A percentile compares a stretch with the other conserved stretches of the same genome.
These are phyloP conservation scores for Telopea speciosissima DNA, from an alignment of 177 flowering plant genomes.

Conservation along the genomic window DNA sequence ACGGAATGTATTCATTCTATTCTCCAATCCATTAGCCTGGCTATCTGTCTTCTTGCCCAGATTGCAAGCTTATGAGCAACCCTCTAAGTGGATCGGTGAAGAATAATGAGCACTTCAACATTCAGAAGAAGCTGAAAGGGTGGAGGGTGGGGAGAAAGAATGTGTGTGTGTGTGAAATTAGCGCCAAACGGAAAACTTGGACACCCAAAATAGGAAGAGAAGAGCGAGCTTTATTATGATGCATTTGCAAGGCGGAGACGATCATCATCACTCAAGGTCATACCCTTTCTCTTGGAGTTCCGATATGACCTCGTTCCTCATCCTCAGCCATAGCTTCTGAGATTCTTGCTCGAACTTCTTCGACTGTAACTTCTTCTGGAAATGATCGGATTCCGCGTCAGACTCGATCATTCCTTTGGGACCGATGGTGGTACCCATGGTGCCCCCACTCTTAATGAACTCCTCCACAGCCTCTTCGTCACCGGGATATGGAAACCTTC, in stretches of 20 bases:
- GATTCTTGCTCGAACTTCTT: slow-evolving; percentile 72
- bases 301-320: slow-evolving; percentile 79
- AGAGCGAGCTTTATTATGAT: too few species aligned
- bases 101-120: too few species aligned
- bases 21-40: too few species aligned
- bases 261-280: slow-evolving; percentile 45
- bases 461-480: slow-evolving; percentile 84
- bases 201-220: too few species aligned
- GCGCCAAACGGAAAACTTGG: too few species aligned
- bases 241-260: slow-evolving; percentile 7
- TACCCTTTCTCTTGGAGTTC: slow-evolving; percentile 89
- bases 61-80: too few species aligned
- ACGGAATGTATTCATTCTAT: too few species aligned
- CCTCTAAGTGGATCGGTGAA: too few species aligned
- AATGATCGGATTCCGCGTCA: slow-evolving; percentile 41
- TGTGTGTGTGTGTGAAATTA: too few species aligned
- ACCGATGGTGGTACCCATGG: slow-evolving; percentile 74
- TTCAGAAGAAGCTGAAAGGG: too few species aligned
- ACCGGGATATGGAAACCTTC: slow-evolving; percentile 78
- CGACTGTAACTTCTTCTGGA: slow-evolving; percentile 57
- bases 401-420: slow-evolving; percentile 61
- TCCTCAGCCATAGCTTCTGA: slow-evolving; percentile 71
- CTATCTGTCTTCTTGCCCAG: too few species aligned
- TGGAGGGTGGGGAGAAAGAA: too few species aligned
- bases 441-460: slow-evolving; percentile 75